These are phyloP conservation scores for Cryphonectria nitschkei DNA, from an alignment of 2,329 filamentous ascomycete genomes.

Conservation along the genomic window DNA sequence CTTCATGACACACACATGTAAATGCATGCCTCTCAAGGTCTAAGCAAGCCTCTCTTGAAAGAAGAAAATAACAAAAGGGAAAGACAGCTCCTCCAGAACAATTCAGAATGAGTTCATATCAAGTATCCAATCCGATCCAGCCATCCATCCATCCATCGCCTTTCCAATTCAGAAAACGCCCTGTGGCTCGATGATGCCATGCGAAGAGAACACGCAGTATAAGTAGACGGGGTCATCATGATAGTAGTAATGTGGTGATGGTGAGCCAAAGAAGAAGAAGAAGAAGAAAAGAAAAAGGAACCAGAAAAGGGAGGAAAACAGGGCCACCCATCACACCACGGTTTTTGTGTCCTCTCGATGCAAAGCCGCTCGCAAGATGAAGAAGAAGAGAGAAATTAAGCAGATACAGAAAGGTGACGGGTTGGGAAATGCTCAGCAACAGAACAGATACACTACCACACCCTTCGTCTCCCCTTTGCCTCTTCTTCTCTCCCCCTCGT, in stretches of 20 bases:
- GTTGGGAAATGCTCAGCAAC: neutral
- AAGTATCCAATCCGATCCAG: neutral
- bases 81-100: too few relatives aligned
- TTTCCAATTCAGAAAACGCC: neutral
- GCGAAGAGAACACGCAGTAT: neutral
- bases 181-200: neutral
- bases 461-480: neutral
- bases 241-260: neutral
- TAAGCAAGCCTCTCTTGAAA: neutral
- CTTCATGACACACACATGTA: neutral
- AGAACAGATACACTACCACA: neutral
- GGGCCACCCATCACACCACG: neutral
- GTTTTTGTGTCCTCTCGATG: neutral
- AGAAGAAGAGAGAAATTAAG: neutral
- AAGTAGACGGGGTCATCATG: neutral
- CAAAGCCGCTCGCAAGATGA: neutral
- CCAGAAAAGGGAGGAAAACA: neutral
- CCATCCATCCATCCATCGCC: neutral
- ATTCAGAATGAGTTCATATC: neutral
- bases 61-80: too few relatives aligned
- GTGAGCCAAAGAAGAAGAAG: neutral
- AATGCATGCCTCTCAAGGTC: neutral
- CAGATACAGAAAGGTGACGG: neutral
- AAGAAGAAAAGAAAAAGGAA: neutral
- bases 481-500: slow-evolving; percentile 1